Base-by-base conservation (phyloP, 2,329 filamentous ascomycete genomes). In the Sporothrix protearum region DNA sequence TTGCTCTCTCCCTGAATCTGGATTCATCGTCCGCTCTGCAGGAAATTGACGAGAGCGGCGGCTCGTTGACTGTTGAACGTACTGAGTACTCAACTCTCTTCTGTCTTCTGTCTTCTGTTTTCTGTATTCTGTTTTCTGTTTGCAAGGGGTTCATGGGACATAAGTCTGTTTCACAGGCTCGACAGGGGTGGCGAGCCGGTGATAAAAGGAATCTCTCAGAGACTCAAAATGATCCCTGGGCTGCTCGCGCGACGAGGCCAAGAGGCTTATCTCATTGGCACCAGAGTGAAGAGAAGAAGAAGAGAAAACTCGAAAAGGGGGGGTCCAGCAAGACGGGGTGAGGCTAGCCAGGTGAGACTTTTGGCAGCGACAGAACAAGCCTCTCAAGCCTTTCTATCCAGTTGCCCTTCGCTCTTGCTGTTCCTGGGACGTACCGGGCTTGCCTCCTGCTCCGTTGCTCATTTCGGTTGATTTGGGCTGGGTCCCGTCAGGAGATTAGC, bases 401-500 rank as follows among this genome's bases (percentile, higher is more conserved):
- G 22, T 9, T 28, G 49, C 14, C 28, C 19, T 1, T 30, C 30
- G 47, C 25, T 63, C 57, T 47, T 47, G 25, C 22, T 10, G n/a
- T n/a, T n/a, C 22, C 36, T 47, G 6, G 42, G 57, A 22, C 42
- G 30, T 22, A 39, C 12, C 36, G 64, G 36, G 36, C 59, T 28
- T 64, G 59, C 14, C 47, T 55, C 45, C 66, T 68, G 36, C 49
- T 42, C 69, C 69, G 22, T 71, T 72, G 55, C 72, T 74, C 73
- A 74, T 74, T 73, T 74, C 73, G 73, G 73, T 70, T 72, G 67
- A 71, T 71, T 59, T 72, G 45, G 45, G 59, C 57, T 63, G 63
- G 69, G 53, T 39, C 68, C 72, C 68, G 59, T 69, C 69, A 72
- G 71, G 72, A 72, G 69, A 74, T 74, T 73, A 73, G 73, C 73